Base-by-base conservation (phyloP, 805 yeast species). In the Starmerella etchellsii region DNA sequence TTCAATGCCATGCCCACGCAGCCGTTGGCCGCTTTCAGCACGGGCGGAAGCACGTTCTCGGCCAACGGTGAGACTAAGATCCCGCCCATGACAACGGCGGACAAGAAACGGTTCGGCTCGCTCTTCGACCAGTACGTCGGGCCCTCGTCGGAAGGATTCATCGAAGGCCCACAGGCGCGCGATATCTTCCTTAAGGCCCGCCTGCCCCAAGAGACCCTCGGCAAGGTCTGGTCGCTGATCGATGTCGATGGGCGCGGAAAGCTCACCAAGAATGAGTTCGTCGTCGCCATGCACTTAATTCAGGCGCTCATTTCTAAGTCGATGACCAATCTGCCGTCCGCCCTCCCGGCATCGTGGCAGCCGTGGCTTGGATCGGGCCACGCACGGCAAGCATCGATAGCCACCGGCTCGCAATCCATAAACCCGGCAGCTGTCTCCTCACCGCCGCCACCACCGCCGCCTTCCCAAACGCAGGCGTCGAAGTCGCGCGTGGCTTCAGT, bases 261-360 rank as follows among this genome's bases (percentile, higher is more conserved):
- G 41, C 71, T 91, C 52, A 68, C 72, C 42, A 72, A 76, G 55
- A 69, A 76, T 14, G 87, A 83, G 57, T 91, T 91, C 53, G 73
- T 83, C 34, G 73, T 88, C 53, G 96, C 97, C 7, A 88, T 91
- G 98, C 94, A 82, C 61, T 69, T 91, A 56, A 83, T 91, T 48
- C 96, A 88, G 60, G 77, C 84, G 50, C 64, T 79, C 25, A 66
- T 84, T 54, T 72, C 74, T 53, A 81, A 84, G 30, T 52, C 73
- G 3, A 61, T 84, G 51, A 70, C 69, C 37, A 72, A 74, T 37
- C 64, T 84, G 53, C 78, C 82, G 7, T 47, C 60, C 6, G 31
- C 57, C 1, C 49, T 76, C 28, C 76, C 81, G 2, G 51, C 55
- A 2, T 43, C 56, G 4, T 53, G 57, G 57, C 34, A 34, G 40